Evolutionary conservation across 805 yeast species (phyloP), one percentile per base, ranked within the genome.

Genomic region (Hanseniaspora occidentalis): DNA sequence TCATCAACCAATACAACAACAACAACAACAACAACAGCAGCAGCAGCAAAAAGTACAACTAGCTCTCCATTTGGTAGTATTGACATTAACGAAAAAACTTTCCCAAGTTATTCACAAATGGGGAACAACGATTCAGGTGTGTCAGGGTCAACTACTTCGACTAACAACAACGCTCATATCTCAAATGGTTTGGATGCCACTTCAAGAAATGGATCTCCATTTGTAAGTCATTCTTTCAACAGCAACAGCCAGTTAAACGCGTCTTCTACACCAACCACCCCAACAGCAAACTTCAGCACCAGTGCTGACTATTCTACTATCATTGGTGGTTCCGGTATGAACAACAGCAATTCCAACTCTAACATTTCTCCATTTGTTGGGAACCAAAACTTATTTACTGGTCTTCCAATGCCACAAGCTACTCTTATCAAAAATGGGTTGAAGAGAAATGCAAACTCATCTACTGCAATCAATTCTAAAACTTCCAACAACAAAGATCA

Each of bases 211-310:
- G 34, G 20, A 9, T 31, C 34, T 25, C 5, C 29, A 4, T 5
- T 4, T 25, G 29, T 25, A 4, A 13, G 11, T 7, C 29, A 13
- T 13, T 25, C 29, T n/a, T n/a, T n/a, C 25, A 23, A 23, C 25
- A 23, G 7, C 7, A 23, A 23, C 25, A 23, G 10, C 9, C 7
- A 23, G 7, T 23, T 7, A 7, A 23, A 23, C 25, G 8, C 18
- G 16, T n/a, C 33, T 29, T 29, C 33, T n/a, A n/a, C 29, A 25
- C 17, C 17, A 16, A n/a, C 33, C 4, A n/a, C 33, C 16, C 17
- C 33, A 29, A 29, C 57, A n/a, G 44, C 47, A 4, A 16, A 44
- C 51, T 23, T 45, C 58, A 4, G 54, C 61, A 7, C 61, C 62
- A 11, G 52, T 54, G n/a, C 49, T 53, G n/a, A 42, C 47, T 11